Evolutionary conservation across 371 early-diverging fungal genomes (phyloP), one percentile per base, ranked within the genome.

Genomic region (Basidiobolus meristosporus): DNA sequence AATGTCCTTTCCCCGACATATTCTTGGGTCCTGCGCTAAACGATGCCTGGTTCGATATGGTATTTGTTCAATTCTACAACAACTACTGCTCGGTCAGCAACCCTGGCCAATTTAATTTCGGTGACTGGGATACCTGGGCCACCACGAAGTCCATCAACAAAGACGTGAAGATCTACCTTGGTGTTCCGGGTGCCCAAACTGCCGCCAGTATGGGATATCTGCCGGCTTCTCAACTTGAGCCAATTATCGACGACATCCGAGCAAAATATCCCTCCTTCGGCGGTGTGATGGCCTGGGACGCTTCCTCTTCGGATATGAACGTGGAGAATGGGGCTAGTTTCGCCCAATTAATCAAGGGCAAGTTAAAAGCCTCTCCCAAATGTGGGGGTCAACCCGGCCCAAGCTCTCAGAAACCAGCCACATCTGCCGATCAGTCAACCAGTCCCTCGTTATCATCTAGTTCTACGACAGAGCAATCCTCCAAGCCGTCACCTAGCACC

Each of bases 1-100:
- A 80, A 46, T 79, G 82, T 36, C 77, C 72, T 0, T 79, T 59
- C 45, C 79, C 79, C 11, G 53, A 56, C 32, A 38, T 42, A 3
- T 50, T 50, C 39, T 34, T 56, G 1, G 47, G 51, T 2, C 22
- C 12, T 3, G 45, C 49, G 0, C 31, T 57, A 7, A 46, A 53
- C 10, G 14, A 39, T 2, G 49, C 50, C 7, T 47, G 46, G 45
- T 36, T 57, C 3, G 57, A 57, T 23, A 43, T 51, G 52, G 64
- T 77, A 1, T 71, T 54, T 50, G 66, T 77, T n/a, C 78, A 79
- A 50, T 79, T 79, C 42, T 79, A 79, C 56, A 79, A 79, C 57
- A 74, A 76, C 50, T 60, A 58, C 30, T 78, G 78, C 35, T 52
- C 63, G 1, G 34, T 57, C 30, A 62, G 73, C 31, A 60, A 51